These are phyloP conservation scores for Gnomoniopsis smithogilvyi DNA, from an alignment of 2,329 filamentous ascomycete genomes.

Conservation along the genomic window DNA sequence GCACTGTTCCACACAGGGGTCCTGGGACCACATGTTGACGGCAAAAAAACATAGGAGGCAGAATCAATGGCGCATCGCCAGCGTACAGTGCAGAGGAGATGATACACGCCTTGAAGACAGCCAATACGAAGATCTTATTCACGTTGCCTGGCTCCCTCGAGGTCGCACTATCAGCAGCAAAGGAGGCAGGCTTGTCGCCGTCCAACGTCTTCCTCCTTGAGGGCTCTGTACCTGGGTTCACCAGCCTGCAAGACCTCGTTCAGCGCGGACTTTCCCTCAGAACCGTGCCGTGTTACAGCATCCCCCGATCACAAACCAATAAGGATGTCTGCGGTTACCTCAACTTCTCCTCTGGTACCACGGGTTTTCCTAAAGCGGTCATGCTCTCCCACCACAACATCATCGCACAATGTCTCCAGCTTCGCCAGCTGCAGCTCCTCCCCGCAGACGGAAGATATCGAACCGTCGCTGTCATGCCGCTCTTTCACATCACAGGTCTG, in stretches of 20 bases:
- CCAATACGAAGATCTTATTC: constrained; percentile 54
- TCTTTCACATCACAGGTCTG: constrained; percentile 24
- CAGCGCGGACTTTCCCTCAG: constrained; percentile 43
- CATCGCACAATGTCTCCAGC: constrained; percentile 29
- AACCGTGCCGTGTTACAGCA: constrained; percentile 25
- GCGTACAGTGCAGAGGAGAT: constrained; percentile 63
- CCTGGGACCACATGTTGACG: background rate
- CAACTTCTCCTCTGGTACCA: constrained; percentile 46
- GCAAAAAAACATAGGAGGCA: constrained; percentile 35
- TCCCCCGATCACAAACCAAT: background rate
- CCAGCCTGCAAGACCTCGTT: constrained; percentile 36
- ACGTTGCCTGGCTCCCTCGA: constrained; percentile 42
- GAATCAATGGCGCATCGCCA: constrained; percentile 56
- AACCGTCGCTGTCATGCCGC: constrained; percentile 22
- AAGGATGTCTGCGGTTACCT: background rate
- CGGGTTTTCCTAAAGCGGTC: constrained; percentile 49
- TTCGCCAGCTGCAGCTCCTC: constrained; percentile 31
- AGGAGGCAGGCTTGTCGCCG: constrained; percentile 2
- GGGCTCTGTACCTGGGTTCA: background rate
- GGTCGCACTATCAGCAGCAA: constrained; percentile 1
- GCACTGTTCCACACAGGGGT: background rate
- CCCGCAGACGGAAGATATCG: background rate
- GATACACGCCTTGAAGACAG: constrained; percentile 57
- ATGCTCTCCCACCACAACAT: constrained; percentile 47
- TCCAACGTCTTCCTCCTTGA: background rate